Base-by-base conservation (phyloP, 108 stramenopile species). In the Skeletonema marinoi region DNA sequence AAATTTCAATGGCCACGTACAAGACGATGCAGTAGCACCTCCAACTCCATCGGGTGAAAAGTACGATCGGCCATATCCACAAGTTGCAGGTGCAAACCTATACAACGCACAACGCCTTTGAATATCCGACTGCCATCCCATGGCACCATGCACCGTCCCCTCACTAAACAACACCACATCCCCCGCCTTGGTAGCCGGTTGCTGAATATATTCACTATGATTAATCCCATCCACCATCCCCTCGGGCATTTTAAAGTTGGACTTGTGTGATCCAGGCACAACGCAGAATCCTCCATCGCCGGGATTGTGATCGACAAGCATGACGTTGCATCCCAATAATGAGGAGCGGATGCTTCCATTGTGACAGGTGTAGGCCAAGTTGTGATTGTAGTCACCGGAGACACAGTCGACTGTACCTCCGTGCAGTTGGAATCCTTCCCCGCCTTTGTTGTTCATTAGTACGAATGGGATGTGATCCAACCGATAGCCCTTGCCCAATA, bases 271-370 rank as follows among this genome's bases (percentile, higher is more conserved):
- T 7, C 97, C 97, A 0, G 90, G 91, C 14, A 97, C 97, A 41
- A 97, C 88, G 70, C 97, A 97, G 70, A 95, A 97, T 12, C 97
- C 97, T 44, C 97, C 97, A 65, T 88, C 85, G 3, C 94, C 95
- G 14, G 84, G 80, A 61, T 92, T 90, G 81, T 96, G 94, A 77
- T 94, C 93, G 21, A 86, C 69, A 32, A 97, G 81, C 74, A 94
- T 91, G 48, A 96, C 93, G 48, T 91, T 92, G 82, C 86, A 88
- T 17, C 92, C 96, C 66, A 96, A 58, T 65, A 96, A 71, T 36
- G 88, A 80, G 54, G 83, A 83, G 32, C 86, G 88, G 50, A 96
- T 90, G 2, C 71, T 87, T 0, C 86, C 90, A 68, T 92, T 85
- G 17, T 90, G 81, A 78, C 88, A 96, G 41, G 88, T 84, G 84